These are phyloP conservation scores for Puccinellia tenuiflora DNA, from an alignment of 176 grass and related monocot genomes.

Conservation along the genomic window DNA sequence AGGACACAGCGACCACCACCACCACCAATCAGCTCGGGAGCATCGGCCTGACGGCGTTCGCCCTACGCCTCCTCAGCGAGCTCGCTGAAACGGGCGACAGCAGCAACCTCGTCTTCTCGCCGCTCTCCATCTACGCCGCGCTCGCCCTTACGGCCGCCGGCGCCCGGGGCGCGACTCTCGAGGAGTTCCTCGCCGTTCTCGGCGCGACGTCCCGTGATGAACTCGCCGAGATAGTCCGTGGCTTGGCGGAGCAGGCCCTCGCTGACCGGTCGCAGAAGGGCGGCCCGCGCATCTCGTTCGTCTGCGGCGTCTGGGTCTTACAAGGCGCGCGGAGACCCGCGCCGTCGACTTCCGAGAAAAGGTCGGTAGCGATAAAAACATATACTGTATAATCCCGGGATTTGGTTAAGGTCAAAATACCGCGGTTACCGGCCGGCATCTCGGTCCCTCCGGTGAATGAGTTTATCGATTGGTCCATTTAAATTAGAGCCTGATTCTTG, in stretches of 20 bases:
- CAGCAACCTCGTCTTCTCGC: slow-evolving; percentile 32
- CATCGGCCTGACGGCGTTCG: background rate
- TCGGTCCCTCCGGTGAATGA: no score
- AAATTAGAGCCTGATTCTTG: no score
- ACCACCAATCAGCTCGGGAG: background rate
- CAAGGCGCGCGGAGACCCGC: background rate
- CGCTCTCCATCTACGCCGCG: slow-evolving; percentile 10
- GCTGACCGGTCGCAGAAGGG: background rate
- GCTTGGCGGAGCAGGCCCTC: background rate
- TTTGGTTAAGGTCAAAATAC: no score
- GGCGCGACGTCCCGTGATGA: background rate
- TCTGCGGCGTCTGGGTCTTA: background rate
- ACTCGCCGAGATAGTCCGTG: background rate
- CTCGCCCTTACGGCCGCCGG: background rate
- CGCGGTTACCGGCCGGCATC: no score
- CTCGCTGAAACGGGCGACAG: background rate
- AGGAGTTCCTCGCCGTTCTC: slow-evolving; percentile 14
- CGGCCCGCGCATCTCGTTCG: background rate
- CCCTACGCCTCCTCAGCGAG: background rate
- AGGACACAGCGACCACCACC: background rate
- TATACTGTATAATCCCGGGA: no score
- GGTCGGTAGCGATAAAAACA: background rate
- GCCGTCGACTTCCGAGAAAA: slow-evolving; percentile 19
- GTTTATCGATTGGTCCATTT: no score
- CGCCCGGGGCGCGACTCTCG: background rate